phyloP scores from a whole-genome alignment of 495 filamentous ascomycete genomes.

The Entonaema liquescens region DNA sequence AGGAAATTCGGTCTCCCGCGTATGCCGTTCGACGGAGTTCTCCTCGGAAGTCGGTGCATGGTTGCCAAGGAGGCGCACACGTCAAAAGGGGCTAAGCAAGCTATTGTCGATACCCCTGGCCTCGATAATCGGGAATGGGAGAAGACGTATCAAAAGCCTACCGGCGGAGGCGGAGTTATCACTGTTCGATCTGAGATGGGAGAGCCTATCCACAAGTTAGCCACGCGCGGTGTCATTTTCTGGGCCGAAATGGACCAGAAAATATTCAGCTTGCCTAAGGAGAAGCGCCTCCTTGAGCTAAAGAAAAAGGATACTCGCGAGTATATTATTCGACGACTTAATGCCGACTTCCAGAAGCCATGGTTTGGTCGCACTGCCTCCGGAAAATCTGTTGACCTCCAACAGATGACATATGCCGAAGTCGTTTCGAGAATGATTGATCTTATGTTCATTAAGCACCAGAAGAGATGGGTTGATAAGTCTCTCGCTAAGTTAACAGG shows the following conservation, averaged over 20 bases:
- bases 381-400: slow-evolving; percentile 78
- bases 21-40: slow-evolving; percentile 82
- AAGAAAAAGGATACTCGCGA: slow-evolving; percentile 75
- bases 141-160: slow-evolving; percentile 81
- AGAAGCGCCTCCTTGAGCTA: slow-evolving; percentile 78
- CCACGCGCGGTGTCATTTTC: slow-evolving; percentile 83
- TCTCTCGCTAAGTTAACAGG: slow-evolving; percentile 75
- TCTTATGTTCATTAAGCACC: slow-evolving; percentile 85
- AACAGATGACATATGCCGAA: slow-evolving; percentile 89
- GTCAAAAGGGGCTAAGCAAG: slow-evolving; percentile 81
- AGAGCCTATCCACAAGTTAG: slow-evolving; percentile 89
- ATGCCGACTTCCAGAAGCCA: slow-evolving; percentile 89
- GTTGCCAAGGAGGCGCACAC: slow-evolving; percentile 85
- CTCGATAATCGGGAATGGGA: slow-evolving; percentile 86
- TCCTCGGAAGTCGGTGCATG: slow-evolving; percentile 84
- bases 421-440: slow-evolving; percentile 85
- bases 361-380: slow-evolving; percentile 85
- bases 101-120: slow-evolving; percentile 80
- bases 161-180: slow-evolving; percentile 73
- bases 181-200: slow-evolving; percentile 91
- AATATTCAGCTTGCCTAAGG: slow-evolving; percentile 86
- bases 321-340: slow-evolving; percentile 87
- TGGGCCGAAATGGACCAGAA: slow-evolving; percentile 92
- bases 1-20: slow-evolving; percentile 73
- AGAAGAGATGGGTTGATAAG: slow-evolving; percentile 82